A percentile compares a stretch with the other conserved stretches of the same genome.
phyloP scores from a whole-genome alignment of 129 eudicot species.

The Lonicera japonica region DNA sequence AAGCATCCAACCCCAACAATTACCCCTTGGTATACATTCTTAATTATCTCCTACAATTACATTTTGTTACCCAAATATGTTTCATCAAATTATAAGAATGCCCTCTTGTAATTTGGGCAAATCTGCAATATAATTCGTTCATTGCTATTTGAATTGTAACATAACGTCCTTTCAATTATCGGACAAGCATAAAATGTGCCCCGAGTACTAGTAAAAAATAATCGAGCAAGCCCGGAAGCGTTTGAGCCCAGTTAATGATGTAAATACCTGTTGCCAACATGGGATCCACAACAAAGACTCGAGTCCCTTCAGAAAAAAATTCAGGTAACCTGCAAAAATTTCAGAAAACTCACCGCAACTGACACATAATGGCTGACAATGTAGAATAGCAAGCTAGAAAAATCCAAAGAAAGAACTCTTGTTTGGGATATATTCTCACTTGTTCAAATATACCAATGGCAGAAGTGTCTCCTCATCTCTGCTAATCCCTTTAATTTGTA shows the following conservation, averaged over 20 bases:
- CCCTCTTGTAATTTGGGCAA: too few species aligned
- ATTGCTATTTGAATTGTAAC: too few species aligned
- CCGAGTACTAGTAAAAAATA: neutral
- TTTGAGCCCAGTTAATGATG: neutral
- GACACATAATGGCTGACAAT: neutral
- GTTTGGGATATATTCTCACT: slow-evolving; percentile 46
- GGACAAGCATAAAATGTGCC: too few species aligned
- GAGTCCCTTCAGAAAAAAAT: slow-evolving; percentile 63
- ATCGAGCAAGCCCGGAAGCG: neutral
- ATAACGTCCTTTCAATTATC: too few species aligned
- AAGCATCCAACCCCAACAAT: too few species aligned
- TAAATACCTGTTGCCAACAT: slow-evolving; percentile 95
- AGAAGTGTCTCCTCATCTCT: slow-evolving; percentile 88
- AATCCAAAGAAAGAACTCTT: neutral
- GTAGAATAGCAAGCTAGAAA: neutral
- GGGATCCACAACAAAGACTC: slow-evolving; percentile 83
- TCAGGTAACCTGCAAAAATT: slow-evolving; percentile 63
- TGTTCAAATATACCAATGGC: slow-evolving; percentile 81
- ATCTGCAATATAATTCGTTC: too few species aligned
- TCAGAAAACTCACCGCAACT: slow-evolving; percentile 1
- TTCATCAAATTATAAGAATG: too few species aligned
- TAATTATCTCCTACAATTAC: too few species aligned
- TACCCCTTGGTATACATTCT: too few species aligned
- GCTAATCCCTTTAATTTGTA: slow-evolving; percentile 45
- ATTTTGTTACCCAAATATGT: too few species aligned